A percentile compares a stretch with the other conserved stretches of the same genome.
These are phyloP conservation scores for Pelargonium cotyledonis DNA, from an alignment of 441 rosid genomes.

Conservation along the genomic window DNA sequence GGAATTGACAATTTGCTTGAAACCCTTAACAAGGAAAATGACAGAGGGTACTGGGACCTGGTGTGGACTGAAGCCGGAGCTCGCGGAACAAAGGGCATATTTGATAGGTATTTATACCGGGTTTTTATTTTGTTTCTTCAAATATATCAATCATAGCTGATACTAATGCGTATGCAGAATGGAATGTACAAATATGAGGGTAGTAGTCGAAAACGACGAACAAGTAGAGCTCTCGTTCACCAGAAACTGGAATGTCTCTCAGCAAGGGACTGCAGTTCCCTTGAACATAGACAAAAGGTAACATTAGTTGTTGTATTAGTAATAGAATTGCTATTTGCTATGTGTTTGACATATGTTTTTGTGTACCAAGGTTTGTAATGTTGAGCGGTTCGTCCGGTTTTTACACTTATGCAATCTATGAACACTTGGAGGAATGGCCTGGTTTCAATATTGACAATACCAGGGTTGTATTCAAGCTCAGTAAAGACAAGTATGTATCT, in stretches of 20 bases:
- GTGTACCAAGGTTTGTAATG: slow-evolving; percentile 47
- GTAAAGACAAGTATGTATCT: slow-evolving; percentile 59
- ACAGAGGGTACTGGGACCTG: slow-evolving; percentile 43
- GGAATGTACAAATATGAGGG: slow-evolving; percentile 21
- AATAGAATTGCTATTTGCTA: too few relatives aligned
- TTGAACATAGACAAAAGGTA: slow-evolving; percentile 25
- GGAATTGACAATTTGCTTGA: slow-evolving; percentile 85
- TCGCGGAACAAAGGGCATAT: background rate
- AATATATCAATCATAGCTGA: background rate
- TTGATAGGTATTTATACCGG: background rate
- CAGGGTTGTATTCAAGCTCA: slow-evolving; percentile 68
- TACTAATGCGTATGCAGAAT: slow-evolving; percentile 16
- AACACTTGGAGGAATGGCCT: slow-evolving; percentile 66
- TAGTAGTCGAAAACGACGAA: slow-evolving; percentile 21
- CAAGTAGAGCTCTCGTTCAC: slow-evolving; percentile 25
- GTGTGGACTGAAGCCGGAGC: background rate
- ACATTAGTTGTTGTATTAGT: too few relatives aligned
- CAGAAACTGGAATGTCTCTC: slow-evolving; percentile 21
- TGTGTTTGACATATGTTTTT: background rate
- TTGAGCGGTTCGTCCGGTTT: slow-evolving; percentile 54
- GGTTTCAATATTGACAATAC: slow-evolving; percentile 67
- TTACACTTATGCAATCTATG: slow-evolving; percentile 72
- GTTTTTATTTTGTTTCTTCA: background rate
- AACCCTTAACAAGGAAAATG: slow-evolving; percentile 45
- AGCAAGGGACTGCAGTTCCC: slow-evolving; percentile 21